These are phyloP conservation scores for Thalassiosira allenii DNA, from an alignment of 352 stramenopile species.

Conservation along the genomic window DNA sequence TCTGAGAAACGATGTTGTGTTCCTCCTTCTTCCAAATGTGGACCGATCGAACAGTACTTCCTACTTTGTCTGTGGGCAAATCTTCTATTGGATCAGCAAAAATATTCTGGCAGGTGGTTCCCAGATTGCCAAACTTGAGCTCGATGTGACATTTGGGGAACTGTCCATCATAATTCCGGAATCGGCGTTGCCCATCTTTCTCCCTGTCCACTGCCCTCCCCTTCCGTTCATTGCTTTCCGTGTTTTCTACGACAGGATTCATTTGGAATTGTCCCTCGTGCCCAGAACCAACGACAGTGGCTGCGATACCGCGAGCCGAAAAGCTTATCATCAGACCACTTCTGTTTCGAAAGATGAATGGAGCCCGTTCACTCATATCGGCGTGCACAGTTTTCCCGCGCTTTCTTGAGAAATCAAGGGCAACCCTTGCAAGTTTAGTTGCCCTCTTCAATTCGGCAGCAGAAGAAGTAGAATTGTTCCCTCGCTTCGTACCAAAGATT, in stretches of 20 bases:
- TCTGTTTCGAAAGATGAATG: constrained; percentile 77
- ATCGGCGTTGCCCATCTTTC: not conserved
- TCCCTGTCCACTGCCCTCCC: no score
- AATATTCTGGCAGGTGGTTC: constrained; percentile 43
- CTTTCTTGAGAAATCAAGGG: constrained; percentile 54
- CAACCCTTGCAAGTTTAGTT: constrained; percentile 47
- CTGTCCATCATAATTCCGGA: constrained; percentile 69
- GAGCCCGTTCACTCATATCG: constrained; percentile 13
- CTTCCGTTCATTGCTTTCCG: no score
- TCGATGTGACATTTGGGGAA: constrained; percentile 59
- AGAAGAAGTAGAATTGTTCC: constrained; percentile 25
- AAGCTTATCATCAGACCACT: constrained; percentile 74
- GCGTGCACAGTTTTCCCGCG: constrained; percentile 29
- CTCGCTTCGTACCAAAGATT: constrained; percentile 9
- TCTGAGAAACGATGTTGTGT: constrained; percentile 5
- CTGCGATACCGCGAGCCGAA: constrained; percentile 30
- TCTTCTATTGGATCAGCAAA: constrained; percentile 59
- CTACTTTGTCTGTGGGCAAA: constrained; percentile 71
- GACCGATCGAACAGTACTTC: constrained; percentile 38
- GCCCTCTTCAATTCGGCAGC: constrained; percentile 44
- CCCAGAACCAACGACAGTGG: constrained; percentile 52
- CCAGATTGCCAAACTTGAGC: constrained; percentile 27
- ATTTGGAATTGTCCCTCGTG: constrained; percentile 71
- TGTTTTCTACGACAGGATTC: not conserved
- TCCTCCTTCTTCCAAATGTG: constrained; percentile 21